Conservation (phyloP, 2,329 filamentous ascomycete genomes). For the Trichoderma hamatum region DNA sequence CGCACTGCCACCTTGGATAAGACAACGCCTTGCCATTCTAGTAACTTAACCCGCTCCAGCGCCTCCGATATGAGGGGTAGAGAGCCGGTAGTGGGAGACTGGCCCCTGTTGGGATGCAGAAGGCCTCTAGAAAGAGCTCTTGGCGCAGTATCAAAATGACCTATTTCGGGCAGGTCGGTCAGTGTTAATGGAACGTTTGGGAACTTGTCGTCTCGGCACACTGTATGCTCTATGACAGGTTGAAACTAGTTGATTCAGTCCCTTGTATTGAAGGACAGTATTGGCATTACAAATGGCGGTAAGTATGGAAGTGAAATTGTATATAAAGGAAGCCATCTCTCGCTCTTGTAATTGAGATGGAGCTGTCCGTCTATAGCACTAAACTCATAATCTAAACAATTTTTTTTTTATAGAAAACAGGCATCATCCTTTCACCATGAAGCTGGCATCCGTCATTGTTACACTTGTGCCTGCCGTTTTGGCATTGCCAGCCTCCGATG, state of each 20-base stretch:
- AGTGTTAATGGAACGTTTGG: not conserved
- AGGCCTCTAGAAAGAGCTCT: not conserved
- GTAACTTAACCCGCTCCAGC: not conserved
- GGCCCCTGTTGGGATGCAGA: not conserved
- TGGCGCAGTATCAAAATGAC: not conserved
- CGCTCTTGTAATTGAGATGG: not conserved
- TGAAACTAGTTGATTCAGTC: not conserved
- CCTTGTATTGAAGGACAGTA: not conserved
- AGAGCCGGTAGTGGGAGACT: not conserved
- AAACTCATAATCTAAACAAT: not conserved
- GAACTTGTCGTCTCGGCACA: not conserved
- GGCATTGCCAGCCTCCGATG: slow-evolving; percentile 32
- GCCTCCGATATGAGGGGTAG: not conserved
- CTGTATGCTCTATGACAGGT: not conserved
- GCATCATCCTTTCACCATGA: slow-evolving; percentile 34
- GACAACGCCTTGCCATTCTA: slow-evolving; percentile 1
- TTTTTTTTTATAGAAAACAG: not conserved
- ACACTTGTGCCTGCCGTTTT: slow-evolving; percentile 33
- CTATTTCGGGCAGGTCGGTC: slow-evolving; percentile 17
- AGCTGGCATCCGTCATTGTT: slow-evolving; percentile 35
- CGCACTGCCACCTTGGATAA: not conserved
- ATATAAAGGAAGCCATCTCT: not conserved
- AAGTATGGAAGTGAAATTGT: not conserved
- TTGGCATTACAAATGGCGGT: not conserved
- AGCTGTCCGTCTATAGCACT: not conserved